A percentile compares a stretch with the other conserved stretches of the same genome.
These are phyloP conservation scores for Rutidosis leptorrhynchoides DNA, from an alignment of 129 eudicot species.

Conservation along the genomic window DNA sequence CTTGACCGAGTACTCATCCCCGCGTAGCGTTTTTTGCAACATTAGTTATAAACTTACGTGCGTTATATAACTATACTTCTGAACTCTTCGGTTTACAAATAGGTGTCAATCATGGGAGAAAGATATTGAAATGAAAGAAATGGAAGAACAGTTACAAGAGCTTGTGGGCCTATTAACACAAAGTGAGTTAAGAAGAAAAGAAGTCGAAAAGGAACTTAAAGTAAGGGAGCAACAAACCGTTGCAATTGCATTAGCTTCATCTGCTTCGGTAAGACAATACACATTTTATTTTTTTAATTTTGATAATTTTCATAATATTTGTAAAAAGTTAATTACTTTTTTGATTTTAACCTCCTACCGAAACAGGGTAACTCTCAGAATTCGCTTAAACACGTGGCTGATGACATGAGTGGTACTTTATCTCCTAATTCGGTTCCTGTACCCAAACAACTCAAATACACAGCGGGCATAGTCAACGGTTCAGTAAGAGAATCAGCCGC, in stretches of 20 bases:
- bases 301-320: background rate
- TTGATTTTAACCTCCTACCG: conserved; percentile 15
- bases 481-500: conserved; percentile 88
- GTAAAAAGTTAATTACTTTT: background rate
- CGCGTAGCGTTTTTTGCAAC: too few relatives aligned
- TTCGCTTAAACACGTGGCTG: conserved; percentile 66
- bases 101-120: conserved; percentile 92
- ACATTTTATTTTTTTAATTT: background rate
- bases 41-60: too few relatives aligned
- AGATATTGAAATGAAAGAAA: conserved; percentile 81
- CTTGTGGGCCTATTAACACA: conserved; percentile 79
- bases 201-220: conserved; percentile 85
- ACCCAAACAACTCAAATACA: conserved; percentile 88
- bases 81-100: conserved; percentile 20
- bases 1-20: too few relatives aligned
- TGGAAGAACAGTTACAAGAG: conserved; percentile 97
- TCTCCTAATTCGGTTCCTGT: conserved; percentile 91
- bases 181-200: conserved; percentile 88
- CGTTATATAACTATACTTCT: background rate
- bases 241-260: conserved; percentile 60
- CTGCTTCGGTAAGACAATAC: conserved; percentile 51
- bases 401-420: conserved; percentile 67
- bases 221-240: conserved; percentile 67
- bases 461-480: conserved; percentile 88
- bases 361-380: conserved; percentile 62